Evolutionary conservation across 2,329 filamentous ascomycete genomes (phyloP).

Genomic region (Rutstroemia sydowiana): DNA sequence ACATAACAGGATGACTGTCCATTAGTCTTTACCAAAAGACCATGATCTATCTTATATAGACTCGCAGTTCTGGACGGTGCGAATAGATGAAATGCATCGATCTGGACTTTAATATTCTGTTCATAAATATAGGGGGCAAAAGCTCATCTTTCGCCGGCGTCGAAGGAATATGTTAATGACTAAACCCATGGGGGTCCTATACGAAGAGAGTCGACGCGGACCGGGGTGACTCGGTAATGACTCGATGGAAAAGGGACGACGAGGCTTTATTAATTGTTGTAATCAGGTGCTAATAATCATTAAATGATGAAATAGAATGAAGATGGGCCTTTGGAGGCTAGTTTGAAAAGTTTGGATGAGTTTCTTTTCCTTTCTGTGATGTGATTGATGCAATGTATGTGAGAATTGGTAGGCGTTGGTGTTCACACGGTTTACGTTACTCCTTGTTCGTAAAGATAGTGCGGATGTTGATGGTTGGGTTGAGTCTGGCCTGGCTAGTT

Average conservation of each 20-base stretch:
- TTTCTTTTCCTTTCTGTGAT: no score
- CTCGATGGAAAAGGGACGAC: neutral
- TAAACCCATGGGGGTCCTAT: neutral
- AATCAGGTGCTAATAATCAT: neutral
- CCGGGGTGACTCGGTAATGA: neutral
- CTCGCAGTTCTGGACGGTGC: neutral
- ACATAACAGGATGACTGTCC: slow-evolving; percentile 10
- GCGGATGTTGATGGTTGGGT: no score
- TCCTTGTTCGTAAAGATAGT: no score
- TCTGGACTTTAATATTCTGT: slow-evolving; percentile 2
- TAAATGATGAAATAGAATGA: no score
- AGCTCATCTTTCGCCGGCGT: neutral
- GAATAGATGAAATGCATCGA: slow-evolving; percentile 6
- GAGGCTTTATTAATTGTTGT: neutral
- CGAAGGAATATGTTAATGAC: neutral
- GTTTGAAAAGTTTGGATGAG: no score
- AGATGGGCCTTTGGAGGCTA: no score
- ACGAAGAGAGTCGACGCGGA: neutral
- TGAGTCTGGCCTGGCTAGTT: no score
- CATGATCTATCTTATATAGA: neutral
- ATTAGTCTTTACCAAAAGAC: slow-evolving; percentile 10
- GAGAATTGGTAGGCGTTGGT: no score
- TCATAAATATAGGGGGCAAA: slow-evolving; percentile 2
- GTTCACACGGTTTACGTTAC: no score
- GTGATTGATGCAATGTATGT: no score